phyloP scores from a whole-genome alignment of 148 eudicot species.

The Rhododendron ferrugineum region DNA sequence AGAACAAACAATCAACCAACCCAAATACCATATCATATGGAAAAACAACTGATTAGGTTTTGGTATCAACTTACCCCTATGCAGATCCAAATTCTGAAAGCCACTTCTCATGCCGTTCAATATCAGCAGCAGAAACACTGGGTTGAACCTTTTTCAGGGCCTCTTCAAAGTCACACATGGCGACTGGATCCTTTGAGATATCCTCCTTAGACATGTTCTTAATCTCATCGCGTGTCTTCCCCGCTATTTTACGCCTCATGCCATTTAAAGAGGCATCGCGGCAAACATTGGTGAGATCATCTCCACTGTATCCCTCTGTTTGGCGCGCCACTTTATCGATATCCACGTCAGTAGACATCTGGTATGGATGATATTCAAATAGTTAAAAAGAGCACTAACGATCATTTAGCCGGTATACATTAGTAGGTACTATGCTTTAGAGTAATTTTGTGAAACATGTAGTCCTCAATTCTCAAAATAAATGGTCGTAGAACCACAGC shows the following conservation, averaged over 20 bases:
- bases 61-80: slow-evolving; percentile 13
- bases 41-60: background rate
- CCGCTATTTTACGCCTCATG: slow-evolving; percentile 94
- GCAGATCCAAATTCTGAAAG: slow-evolving; percentile 87
- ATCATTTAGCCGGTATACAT: background rate
- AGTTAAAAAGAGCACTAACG: background rate
- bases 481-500: background rate
- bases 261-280: slow-evolving; percentile 96
- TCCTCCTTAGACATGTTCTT: slow-evolving; percentile 96
- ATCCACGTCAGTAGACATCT: slow-evolving; percentile 83
- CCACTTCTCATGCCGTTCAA: slow-evolving; percentile 95
- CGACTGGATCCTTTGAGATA: slow-evolving; percentile 86
- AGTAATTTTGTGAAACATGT: background rate
- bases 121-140: slow-evolving; percentile 84
- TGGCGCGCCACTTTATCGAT: slow-evolving; percentile 78
- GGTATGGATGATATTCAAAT: slow-evolving; percentile 2
- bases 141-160: slow-evolving; percentile 89
- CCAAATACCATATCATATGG: background rate
- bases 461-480: background rate
- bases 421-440: background rate
- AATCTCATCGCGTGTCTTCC: slow-evolving; percentile 91
- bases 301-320: slow-evolving; percentile 99
- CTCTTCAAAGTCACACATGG: slow-evolving; percentile 96
- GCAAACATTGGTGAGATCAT: slow-evolving; percentile 89
- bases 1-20: background rate